These are phyloP conservation scores for Komagataella pseudopastoris DNA, from an alignment of 805 yeast species.

Conservation along the genomic window DNA sequence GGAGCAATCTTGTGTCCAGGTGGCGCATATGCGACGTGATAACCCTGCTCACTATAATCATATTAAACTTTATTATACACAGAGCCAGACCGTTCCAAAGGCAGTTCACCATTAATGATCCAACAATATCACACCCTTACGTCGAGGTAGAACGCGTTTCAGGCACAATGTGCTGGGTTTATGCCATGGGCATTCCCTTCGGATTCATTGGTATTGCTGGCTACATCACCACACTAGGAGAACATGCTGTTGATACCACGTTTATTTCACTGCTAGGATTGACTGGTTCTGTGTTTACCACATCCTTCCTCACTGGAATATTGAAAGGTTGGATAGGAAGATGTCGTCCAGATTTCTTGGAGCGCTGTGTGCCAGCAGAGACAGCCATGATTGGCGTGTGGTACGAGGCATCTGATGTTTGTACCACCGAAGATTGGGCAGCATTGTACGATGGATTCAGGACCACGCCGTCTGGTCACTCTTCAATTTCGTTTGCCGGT, in stretches of 20 bases:
- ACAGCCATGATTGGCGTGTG: constrained; percentile 42
- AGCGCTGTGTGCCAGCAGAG: constrained; percentile 61
- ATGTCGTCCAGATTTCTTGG: constrained; percentile 84
- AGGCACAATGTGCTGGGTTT: constrained; percentile 35
- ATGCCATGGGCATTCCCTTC: constrained; percentile 37
- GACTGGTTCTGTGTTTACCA: constrained; percentile 40
- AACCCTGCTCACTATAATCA: constrained; percentile 9
- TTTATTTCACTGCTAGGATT: constrained; percentile 60
- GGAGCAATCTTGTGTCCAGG: not conserved
- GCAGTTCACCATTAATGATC: constrained; percentile 64
- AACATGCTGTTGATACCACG: constrained; percentile 40
- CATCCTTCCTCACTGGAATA: constrained; percentile 55
- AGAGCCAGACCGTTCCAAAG: constrained; percentile 54
- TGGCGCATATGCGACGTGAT: constrained; percentile 12
- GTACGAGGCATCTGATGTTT: constrained; percentile 50
- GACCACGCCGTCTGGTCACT: constrained; percentile 77
- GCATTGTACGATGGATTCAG: constrained; percentile 57
- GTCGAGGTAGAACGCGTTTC: constrained; percentile 65
- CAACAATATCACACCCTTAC: constrained; percentile 70
- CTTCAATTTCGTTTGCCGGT: constrained; percentile 58
- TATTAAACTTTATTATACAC: constrained; percentile 10
- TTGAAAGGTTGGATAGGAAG: constrained; percentile 80
- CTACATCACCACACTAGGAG: constrained; percentile 19
- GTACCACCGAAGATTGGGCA: constrained; percentile 35
- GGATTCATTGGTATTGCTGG: constrained; percentile 19